Conservation (phyloP, 108 stramenopile species). For the Pseudonitzschia pungens region DNA sequence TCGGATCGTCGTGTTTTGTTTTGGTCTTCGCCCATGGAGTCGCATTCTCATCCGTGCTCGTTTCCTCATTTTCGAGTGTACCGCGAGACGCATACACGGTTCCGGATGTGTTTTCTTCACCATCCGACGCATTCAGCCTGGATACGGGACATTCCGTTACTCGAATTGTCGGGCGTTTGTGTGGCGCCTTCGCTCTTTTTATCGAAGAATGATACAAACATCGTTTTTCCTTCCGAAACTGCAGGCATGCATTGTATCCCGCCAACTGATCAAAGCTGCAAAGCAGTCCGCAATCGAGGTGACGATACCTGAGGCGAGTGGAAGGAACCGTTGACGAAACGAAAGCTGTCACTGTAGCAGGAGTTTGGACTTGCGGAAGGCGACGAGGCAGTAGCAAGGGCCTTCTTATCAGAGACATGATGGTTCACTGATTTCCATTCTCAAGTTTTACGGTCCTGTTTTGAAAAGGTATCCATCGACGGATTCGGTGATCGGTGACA, state of each 20-base stretch:
- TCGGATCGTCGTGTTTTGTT: not conserved
- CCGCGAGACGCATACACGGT: not conserved
- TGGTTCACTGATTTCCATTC: not conserved
- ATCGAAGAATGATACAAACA: not conserved
- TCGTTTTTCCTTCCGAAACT: not conserved
- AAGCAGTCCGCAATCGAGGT: not conserved
- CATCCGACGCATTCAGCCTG: not conserved
- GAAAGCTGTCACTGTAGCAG: not conserved
- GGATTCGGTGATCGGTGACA: too few relatives aligned
- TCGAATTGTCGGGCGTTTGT: not conserved
- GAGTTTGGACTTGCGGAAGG: not conserved
- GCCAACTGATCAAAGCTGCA: too few relatives aligned
- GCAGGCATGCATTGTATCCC: not conserved
- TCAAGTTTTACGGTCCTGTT: not conserved
- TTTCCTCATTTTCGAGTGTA: too few relatives aligned
- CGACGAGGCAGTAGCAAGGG: not conserved
- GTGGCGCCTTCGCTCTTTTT: not conserved
- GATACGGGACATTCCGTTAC: not conserved
- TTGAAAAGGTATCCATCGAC: not conserved
- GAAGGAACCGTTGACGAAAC: not conserved
- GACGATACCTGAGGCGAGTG: not conserved
- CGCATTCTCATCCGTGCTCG: not conserved
- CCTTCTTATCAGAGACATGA: not conserved
- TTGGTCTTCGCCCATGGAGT: not conserved
- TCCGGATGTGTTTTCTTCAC: not conserved